Percentiles rank a stretch among this genome's conserved stretches.
Conservation (phyloP, 2,329 filamentous ascomycete species). For the Trichoderma sp. region DNA sequence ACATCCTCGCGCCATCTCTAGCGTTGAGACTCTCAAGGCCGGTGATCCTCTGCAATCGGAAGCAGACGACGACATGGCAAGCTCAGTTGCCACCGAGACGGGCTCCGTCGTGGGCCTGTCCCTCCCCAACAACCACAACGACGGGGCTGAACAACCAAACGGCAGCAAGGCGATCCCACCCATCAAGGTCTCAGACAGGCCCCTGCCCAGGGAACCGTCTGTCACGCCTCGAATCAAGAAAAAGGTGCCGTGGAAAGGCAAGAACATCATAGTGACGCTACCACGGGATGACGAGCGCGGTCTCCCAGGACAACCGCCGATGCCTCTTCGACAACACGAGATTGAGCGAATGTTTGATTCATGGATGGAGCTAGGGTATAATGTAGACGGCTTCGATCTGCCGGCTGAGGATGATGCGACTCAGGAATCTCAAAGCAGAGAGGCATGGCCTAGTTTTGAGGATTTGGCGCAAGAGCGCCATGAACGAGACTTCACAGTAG, state of each 20-base stretch:
- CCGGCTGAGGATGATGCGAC: slow-evolving; percentile 48
- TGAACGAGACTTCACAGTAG: slow-evolving; percentile 58
- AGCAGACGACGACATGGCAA: slow-evolving; percentile 33
- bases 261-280: slow-evolving; percentile 70
- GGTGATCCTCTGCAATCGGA: slow-evolving; percentile 30
- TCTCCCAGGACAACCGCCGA: slow-evolving; percentile 53
- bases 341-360: slow-evolving; percentile 63
- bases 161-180: slow-evolving; percentile 36
- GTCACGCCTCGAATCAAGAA: slow-evolving; percentile 64
- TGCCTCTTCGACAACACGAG: slow-evolving; percentile 57
- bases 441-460: slow-evolving; percentile 65
- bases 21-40: slow-evolving; percentile 57
- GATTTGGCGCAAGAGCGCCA: slow-evolving; percentile 60
- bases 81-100: slow-evolving; percentile 38
- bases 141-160: slow-evolving; percentile 28
- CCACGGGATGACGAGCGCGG: slow-evolving; percentile 69
- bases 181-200: slow-evolving; percentile 36
- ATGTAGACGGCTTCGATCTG: slow-evolving; percentile 68
- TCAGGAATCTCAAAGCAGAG: slow-evolving; percentile 63
- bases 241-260: slow-evolving; percentile 73
- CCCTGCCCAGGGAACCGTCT: slow-evolving; percentile 43
- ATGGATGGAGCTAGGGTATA: slow-evolving; percentile 71
- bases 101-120: slow-evolving; percentile 11
- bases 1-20: slow-evolving; percentile 52
- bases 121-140: neutral